Base-by-base conservation (phyloP, 208 protist species). In the Leishmania lainsoni region DNA sequence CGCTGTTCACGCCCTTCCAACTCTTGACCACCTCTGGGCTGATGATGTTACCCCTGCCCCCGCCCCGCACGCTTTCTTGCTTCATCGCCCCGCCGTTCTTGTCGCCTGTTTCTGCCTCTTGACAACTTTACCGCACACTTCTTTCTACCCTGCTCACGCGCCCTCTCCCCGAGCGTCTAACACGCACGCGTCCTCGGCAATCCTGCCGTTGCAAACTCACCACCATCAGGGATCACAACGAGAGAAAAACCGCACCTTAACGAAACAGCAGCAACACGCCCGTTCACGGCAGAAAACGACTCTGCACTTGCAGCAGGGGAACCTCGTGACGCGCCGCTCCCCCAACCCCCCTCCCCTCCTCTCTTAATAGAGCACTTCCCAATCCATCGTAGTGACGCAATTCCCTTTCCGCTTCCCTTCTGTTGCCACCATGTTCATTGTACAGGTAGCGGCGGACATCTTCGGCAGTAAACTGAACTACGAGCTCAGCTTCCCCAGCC, bases 401-500 rank as follows among this genome's bases (percentile, higher is more conserved):
- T 1, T 56, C 32, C 29, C 51, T n/a, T 54, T 10, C 52, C 9
- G 32, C 66, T 78, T 26, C 72, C 29, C 49, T 32, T 71, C 70
- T 48, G n/a, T 78, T 35, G 35, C 8, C 42, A 48, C 29, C 45
- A 97, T 96, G 94, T 96, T 97, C 83, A 75, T 93, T 73, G 87
- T 97, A 5, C 90, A 95, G 73, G 95, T 96, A 35, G 93, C 95
- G 2, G 95, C 95, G 45, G 93, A 97, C 78, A 95, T 98, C 68
- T 98, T 97, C 77, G 89, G 88, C 81, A 97, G 91, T 73, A 98
- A 98, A 81, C 84, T 96, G 39, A 98, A 98, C 89, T 96, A 95
- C 80, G 95, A 97, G 87, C 84, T 98, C 56, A 92, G 82, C 83
- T 98, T 97, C 83, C 87, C 94, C 48, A 82, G 76, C 69, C 78